phyloP scores from a whole-genome alignment of 805 yeast genomes.

The Myxozyma neglecta region DNA sequence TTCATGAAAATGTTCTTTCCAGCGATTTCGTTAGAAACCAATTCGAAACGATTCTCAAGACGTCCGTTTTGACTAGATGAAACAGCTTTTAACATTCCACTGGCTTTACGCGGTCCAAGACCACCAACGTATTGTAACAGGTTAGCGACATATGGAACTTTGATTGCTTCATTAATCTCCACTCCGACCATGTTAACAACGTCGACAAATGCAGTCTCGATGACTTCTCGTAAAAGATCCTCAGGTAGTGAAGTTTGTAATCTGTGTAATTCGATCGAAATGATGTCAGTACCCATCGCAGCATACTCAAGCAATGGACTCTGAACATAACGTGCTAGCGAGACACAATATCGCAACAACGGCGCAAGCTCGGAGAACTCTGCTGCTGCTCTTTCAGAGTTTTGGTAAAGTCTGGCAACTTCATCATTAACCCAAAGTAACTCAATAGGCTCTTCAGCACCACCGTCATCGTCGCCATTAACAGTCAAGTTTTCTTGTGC shows the following conservation, averaged over 20 bases:
- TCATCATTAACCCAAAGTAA: slow-evolving; percentile 89
- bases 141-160: slow-evolving; percentile 69
- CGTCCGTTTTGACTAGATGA: slow-evolving; percentile 62
- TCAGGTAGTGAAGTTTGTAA: slow-evolving; percentile 69
- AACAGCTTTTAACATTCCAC: slow-evolving; percentile 78
- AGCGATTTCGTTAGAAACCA: slow-evolving; percentile 76
- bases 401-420: slow-evolving; percentile 84
- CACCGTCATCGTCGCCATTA: slow-evolving; percentile 37
- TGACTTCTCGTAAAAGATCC: slow-evolving; percentile 62
- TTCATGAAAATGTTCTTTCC: slow-evolving; percentile 83
- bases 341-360: slow-evolving; percentile 79
- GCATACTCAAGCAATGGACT: slow-evolving; percentile 91
- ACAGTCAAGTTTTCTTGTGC: slow-evolving; percentile 51
- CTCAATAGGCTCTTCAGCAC: slow-evolving; percentile 53
- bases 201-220: slow-evolving; percentile 84
- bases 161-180: slow-evolving; percentile 85
- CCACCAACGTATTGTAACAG: slow-evolving; percentile 82
- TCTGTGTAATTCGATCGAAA: slow-evolving; percentile 62
- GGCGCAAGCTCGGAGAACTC: slow-evolving; percentile 86
- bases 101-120: slow-evolving; percentile 92
- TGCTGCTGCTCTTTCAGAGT: slow-evolving; percentile 66
- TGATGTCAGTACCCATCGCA: slow-evolving; percentile 70
- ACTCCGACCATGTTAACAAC: slow-evolving; percentile 88
- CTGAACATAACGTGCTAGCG: slow-evolving; percentile 87
- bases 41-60: slow-evolving; percentile 68